Base-by-base conservation (phyloP, 768 basidiomycete species). In the Amanita fuliginea region DNA sequence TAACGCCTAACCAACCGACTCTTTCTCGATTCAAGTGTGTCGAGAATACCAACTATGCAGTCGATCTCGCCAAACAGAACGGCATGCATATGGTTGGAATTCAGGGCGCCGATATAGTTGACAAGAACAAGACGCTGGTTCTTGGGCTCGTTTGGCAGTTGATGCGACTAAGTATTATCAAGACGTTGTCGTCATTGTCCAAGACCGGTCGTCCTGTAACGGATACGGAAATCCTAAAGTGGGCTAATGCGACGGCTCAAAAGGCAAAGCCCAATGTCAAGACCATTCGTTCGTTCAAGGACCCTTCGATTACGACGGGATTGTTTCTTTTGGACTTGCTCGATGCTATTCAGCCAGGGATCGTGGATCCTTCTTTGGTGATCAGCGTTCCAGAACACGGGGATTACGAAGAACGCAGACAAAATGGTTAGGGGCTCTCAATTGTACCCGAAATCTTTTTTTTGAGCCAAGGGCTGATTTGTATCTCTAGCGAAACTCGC, bases 91-190 rank as follows among this genome's bases (percentile, higher is more conserved):
- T 99, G 53, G 93, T 99, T 41, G 94, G 95, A 6, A 97, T 98
- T 54, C 96, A 99, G 62, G 96, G 96, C 10, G 83, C 95, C 1
- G 95, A 98, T 64, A 94, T 99, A 55, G 91, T 94, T 51, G 95
- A 99, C 59, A 92, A 84, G n/a, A 73, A 72, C 45, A 86, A 83
- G 67, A 98, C 94, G 3, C 72, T 99, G 48, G 93, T 97, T 5
- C 78, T 99, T 24, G 96, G 95, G 26, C 77, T 97, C 32, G 93
- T 97, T 0, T 99, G 96, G 96, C 96, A 98, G 60, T 72, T 96
- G 47, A 97, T 97, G 94, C 72, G 89, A 86, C 67, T 94, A 72
- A 94, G 82, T 63, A 96, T 99, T 58, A 81, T 81, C 21, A 86
- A 92, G 64, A 98, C 96, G 0, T 78, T 98, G 36, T 81, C 80